A percentile compares a stretch with the other conserved stretches of the same genome.
phyloP scores from a whole-genome alignment of 768 basidiomycete species.

The Podaxis sp. region DNA sequence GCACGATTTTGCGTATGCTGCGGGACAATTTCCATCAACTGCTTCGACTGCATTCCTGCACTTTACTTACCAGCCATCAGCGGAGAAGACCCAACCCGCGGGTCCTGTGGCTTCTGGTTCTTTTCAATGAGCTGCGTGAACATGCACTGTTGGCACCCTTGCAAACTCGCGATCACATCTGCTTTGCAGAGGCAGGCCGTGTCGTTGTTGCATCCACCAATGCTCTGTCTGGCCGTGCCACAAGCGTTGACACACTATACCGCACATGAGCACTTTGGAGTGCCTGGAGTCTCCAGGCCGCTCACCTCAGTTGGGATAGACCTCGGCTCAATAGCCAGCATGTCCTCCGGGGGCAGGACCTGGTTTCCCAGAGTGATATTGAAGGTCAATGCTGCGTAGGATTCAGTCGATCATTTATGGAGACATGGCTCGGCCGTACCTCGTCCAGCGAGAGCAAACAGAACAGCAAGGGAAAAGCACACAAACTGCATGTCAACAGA shows the following conservation, averaged over 20 bases:
- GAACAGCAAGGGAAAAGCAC: slow-evolving; percentile 28
- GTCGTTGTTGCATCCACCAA: slow-evolving; percentile 45
- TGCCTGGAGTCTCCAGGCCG: slow-evolving; percentile 24
- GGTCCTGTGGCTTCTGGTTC: slow-evolving; percentile 49
- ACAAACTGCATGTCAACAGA: slow-evolving; percentile 1
- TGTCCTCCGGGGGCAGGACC: slow-evolving; percentile 40
- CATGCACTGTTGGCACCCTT: slow-evolving; percentile 68
- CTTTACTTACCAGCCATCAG: slow-evolving; percentile 52
- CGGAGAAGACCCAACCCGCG: slow-evolving; percentile 56
- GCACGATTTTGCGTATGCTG: slow-evolving; percentile 62
- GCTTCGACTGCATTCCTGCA: not conserved
- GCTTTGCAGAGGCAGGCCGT: slow-evolving; percentile 55
- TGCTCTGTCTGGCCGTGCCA: slow-evolving; percentile 22
- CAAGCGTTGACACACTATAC: slow-evolving; percentile 37
- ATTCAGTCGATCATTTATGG: not conserved
- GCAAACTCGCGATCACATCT: slow-evolving; percentile 41
- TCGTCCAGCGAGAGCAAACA: slow-evolving; percentile 55
- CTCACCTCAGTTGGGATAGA: slow-evolving; percentile 29
- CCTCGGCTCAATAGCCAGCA: slow-evolving; percentile 42
- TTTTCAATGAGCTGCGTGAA: slow-evolving; percentile 51
- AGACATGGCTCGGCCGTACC: slow-evolving; percentile 35
- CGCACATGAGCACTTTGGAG: not conserved
- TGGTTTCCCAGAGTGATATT: slow-evolving; percentile 44
- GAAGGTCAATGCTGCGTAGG: slow-evolving; percentile 40
- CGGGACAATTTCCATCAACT: slow-evolving; percentile 11